phyloP scores from a whole-genome alignment of 306 rosid genomes.

The Trifolium repens region DNA sequence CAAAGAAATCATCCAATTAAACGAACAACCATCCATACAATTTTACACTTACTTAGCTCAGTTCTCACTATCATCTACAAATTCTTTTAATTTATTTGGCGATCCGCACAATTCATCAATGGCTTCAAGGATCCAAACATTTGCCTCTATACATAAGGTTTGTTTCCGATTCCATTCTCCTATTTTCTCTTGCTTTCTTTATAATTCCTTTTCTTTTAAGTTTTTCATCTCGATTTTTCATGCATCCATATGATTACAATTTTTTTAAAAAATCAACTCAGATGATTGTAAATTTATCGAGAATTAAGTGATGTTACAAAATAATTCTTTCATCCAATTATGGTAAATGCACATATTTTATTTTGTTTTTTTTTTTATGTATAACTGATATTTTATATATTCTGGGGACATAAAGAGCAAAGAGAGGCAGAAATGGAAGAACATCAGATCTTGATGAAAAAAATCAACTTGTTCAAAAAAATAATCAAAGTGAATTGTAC shows the following conservation, averaged over 20 bases:
- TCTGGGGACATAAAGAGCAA: slow-evolving; percentile 39
- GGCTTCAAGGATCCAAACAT: no score
- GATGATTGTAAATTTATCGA: neutral
- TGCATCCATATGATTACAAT: neutral
- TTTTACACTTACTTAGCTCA: neutral
- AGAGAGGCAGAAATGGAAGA: slow-evolving; percentile 42
- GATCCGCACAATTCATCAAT: no score
- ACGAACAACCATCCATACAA: neutral
- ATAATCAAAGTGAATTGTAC: slow-evolving; percentile 60
- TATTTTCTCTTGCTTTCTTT: neutral
- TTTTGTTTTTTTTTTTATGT: neutral
- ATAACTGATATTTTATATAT: neutral
- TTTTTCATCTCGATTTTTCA: neutral
- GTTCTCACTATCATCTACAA: no score
- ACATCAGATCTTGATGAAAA: neutral
- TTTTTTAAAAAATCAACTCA: slow-evolving; percentile 4
- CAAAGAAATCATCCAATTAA: neutral
- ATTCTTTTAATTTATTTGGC: no score
- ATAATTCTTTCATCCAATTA: neutral
- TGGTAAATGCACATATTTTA: neutral
- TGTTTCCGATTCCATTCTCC: slow-evolving; percentile 27
- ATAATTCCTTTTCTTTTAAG: neutral
- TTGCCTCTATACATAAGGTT: slow-evolving; percentile 30
- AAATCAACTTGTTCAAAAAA: slow-evolving; percentile 51
- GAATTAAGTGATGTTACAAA: neutral